Evolutionary conservation across 148 eudicot species (phyloP).

Genomic region (Vaccinium macrocarpon): DNA sequence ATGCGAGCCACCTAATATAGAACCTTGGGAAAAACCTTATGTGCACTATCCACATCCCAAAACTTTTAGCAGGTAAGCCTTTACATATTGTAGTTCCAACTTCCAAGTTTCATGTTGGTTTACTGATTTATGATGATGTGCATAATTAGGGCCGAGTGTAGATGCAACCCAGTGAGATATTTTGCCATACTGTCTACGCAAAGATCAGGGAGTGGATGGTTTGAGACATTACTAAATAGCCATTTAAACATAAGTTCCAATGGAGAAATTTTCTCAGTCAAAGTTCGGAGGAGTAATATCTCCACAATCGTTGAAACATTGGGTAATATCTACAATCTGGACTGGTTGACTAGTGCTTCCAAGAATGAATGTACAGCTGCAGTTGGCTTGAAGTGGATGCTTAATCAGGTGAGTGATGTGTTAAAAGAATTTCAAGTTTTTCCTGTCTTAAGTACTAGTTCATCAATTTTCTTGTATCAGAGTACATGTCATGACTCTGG

Average conservation of each 20-base stretch:
- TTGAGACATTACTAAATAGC: conserved; percentile 85
- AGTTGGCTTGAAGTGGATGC: conserved; percentile 98
- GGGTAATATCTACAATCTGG: conserved; percentile 75
- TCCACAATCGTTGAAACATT: conserved; percentile 62
- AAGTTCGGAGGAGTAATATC: conserved; percentile 60
- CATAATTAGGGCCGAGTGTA: conserved; percentile 65
- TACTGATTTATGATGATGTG: conserved; percentile 9
- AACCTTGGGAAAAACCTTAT: conserved; percentile 50
- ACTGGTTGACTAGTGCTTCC: conserved; percentile 75
- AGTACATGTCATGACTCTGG: neutral
- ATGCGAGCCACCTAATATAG: conserved; percentile 40
- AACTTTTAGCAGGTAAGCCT: conserved; percentile 60
- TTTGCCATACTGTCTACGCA: conserved; percentile 85
- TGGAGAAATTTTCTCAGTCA: conserved; percentile 86
- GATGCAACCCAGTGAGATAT: conserved; percentile 76
- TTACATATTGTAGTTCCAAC: neutral
- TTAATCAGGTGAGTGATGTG: conserved; percentile 68
- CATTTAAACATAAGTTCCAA: conserved; percentile 83
- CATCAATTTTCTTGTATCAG: neutral
- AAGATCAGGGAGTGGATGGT: conserved; percentile 98
- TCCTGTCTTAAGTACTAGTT: neutral
- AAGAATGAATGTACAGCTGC: conserved; percentile 96
- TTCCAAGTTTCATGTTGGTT: neutral
- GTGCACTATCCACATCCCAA: conserved; percentile 76
- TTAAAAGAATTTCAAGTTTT: neutral